Conservation (phyloP, 495 filamentous ascomycete species). For the Neurospora sp. region DNA sequence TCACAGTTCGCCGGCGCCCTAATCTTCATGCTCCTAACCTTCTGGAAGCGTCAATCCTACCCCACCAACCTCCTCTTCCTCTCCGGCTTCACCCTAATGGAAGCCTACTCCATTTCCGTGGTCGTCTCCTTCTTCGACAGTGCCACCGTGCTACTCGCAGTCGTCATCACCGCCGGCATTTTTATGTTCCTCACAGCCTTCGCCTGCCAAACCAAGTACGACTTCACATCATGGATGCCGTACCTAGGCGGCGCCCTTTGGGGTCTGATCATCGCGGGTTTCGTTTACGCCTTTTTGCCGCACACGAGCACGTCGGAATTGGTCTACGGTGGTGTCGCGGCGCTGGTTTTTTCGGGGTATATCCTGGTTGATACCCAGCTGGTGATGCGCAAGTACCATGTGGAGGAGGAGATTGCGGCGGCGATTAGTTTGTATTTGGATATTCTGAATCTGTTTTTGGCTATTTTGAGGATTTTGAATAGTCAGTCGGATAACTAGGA, state of each 20-base stretch:
- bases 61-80: slow-evolving; percentile 92
- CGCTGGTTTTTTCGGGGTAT: slow-evolving; percentile 86
- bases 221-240: slow-evolving; percentile 94
- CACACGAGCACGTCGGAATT: slow-evolving; percentile 68
- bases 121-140: slow-evolving; percentile 80
- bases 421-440: slow-evolving; percentile 93
- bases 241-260: slow-evolving; percentile 88
- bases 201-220: slow-evolving; percentile 95
- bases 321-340: slow-evolving; percentile 67
- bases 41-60: slow-evolving; percentile 97
- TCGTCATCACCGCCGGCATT: slow-evolving; percentile 82
- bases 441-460: slow-evolving; percentile 92
- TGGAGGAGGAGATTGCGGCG: slow-evolving; percentile 97
- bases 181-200: slow-evolving; percentile 90
- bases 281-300: slow-evolving; percentile 80
- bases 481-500: slow-evolving; percentile 72
- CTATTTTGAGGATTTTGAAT: slow-evolving; percentile 84
- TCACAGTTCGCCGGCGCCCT: slow-evolving; percentile 61
- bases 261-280: slow-evolving; percentile 84
- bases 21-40: slow-evolving; percentile 76
- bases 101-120: slow-evolving; percentile 89
- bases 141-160: slow-evolving; percentile 76
- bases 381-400: slow-evolving; percentile 88
- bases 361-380: slow-evolving; percentile 95
- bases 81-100: slow-evolving; percentile 77